Evolutionary conservation across 331 rosid species (phyloP).

Genomic region (Erythrophleum ivorense): DNA sequence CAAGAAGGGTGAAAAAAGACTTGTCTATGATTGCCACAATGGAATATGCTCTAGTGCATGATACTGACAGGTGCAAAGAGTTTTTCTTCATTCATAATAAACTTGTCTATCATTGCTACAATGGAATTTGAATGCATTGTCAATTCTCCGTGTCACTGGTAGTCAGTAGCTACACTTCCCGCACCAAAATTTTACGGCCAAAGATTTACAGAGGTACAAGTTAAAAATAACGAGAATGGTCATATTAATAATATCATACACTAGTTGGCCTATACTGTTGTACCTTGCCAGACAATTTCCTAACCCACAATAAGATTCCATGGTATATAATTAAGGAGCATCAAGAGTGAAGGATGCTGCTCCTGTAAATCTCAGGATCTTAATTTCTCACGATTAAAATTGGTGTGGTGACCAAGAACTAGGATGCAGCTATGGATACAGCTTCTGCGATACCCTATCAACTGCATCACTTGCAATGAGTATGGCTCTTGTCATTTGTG

Average conservation of each 20-base stretch:
- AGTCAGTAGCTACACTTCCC: constrained; percentile 12
- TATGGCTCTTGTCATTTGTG: constrained; percentile 33
- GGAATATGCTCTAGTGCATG: no score
- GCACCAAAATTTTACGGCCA: constrained; percentile 29
- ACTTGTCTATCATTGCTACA: neutral
- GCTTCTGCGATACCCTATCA: constrained; percentile 1
- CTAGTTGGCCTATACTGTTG: constrained; percentile 40
- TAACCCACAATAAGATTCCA: constrained; percentile 26
- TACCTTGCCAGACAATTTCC: constrained; percentile 31
- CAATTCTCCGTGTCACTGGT: neutral
- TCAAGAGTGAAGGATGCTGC: constrained; percentile 33
- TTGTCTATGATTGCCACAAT: no score
- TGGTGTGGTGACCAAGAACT: constrained; percentile 16
- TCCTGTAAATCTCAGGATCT: constrained; percentile 33
- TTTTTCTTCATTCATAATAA: neutral
- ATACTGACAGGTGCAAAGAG: no score
- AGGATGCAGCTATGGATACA: neutral
- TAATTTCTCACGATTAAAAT: constrained; percentile 35
- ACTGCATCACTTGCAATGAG: constrained; percentile 31
- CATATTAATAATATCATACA: constrained; percentile 37
- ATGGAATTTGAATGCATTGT: neutral
- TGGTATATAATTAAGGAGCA: constrained; percentile 16
- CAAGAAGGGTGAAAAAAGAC: neutral
- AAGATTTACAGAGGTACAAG: constrained; percentile 39
- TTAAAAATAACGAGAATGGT: constrained; percentile 2